A percentile compares a stretch with the other conserved stretches of the same genome.
These are phyloP conservation scores for Viridothelium virens DNA, from an alignment of 495 filamentous ascomycete genomes.

Conservation along the genomic window DNA sequence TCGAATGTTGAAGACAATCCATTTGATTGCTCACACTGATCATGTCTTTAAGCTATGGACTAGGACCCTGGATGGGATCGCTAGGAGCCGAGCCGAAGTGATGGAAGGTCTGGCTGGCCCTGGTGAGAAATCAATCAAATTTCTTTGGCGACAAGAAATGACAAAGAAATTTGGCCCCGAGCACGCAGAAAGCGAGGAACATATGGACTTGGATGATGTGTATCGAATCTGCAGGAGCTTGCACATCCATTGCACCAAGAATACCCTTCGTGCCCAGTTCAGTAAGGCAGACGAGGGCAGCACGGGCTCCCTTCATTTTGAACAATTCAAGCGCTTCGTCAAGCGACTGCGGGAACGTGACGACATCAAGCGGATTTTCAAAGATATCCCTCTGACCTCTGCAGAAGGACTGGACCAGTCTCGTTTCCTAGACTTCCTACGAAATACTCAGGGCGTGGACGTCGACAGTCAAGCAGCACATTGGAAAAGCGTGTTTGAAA, in stretches of 20 bases:
- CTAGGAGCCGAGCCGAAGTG: slow-evolving; percentile 73
- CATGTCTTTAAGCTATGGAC: slow-evolving; percentile 70
- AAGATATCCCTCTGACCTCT: slow-evolving; percentile 41
- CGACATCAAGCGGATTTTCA: slow-evolving; percentile 68
- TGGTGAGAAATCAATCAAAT: slow-evolving; percentile 68
- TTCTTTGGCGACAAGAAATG: slow-evolving; percentile 86
- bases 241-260: slow-evolving; percentile 77
- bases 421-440: slow-evolving; percentile 64
- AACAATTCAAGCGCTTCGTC: slow-evolving; percentile 76
- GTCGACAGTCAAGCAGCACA: slow-evolving; percentile 53
- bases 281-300: slow-evolving; percentile 56
- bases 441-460: slow-evolving; percentile 64
- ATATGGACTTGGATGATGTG: slow-evolving; percentile 65
- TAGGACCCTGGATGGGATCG: slow-evolving; percentile 67
- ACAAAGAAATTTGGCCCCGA: slow-evolving; percentile 46
- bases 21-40: slow-evolving; percentile 69
- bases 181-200: slow-evolving; percentile 47
- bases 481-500: slow-evolving; percentile 70
- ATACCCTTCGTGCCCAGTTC: slow-evolving; percentile 68
- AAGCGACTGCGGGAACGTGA: slow-evolving; percentile 70
- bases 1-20: slow-evolving; percentile 64
- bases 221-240: slow-evolving; percentile 76
- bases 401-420: slow-evolving; percentile 56
- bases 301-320: slow-evolving; percentile 59
- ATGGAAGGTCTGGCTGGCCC: slow-evolving; percentile 72